Conservation (phyloP, 805 yeast species). For the Metschnikowia continentalis region DNA sequence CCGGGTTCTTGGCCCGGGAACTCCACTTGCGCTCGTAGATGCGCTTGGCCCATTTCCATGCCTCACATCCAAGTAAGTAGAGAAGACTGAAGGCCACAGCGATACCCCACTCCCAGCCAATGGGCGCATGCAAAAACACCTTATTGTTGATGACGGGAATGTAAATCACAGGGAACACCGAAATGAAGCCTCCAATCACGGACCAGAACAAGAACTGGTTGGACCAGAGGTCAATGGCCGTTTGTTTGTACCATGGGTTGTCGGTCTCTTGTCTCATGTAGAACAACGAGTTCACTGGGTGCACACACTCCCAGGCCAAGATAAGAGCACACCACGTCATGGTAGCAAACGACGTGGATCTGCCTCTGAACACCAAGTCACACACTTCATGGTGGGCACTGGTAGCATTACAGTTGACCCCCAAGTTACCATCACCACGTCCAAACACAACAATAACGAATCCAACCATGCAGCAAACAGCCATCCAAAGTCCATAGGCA, state of each 20-base stretch:
- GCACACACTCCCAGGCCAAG: constrained; percentile 40
- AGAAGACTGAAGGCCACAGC: constrained; percentile 29
- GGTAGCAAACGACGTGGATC: constrained; percentile 36
- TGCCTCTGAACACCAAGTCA: constrained; percentile 33
- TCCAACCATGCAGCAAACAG: constrained; percentile 35
- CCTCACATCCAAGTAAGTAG: constrained; percentile 33
- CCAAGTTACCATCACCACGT: constrained; percentile 37
- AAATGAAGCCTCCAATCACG: constrained; percentile 30
- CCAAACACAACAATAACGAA: constrained; percentile 37
- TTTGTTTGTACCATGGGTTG: constrained; percentile 35
- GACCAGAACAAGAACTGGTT: constrained; percentile 39
- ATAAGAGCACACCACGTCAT: constrained; percentile 42
- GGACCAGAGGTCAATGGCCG: constrained; percentile 31
- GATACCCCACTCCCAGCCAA: constrained; percentile 39
- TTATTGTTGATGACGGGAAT: constrained; percentile 39
- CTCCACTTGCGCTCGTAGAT: constrained; percentile 25
- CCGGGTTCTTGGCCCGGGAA: constrained; percentile 50
- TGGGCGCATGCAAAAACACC: constrained; percentile 36
- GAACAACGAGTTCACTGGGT: constrained; percentile 33
- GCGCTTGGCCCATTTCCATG: constrained; percentile 38
- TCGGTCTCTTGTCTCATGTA: constrained; percentile 35
- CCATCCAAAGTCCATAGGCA: constrained; percentile 41
- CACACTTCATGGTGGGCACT: constrained; percentile 19
- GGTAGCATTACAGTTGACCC: constrained; percentile 32
- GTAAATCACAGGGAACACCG: constrained; percentile 39